Base-by-base conservation (phyloP, 192 early-diverging fungal genomes). In the Coemansia sp. region DNA sequence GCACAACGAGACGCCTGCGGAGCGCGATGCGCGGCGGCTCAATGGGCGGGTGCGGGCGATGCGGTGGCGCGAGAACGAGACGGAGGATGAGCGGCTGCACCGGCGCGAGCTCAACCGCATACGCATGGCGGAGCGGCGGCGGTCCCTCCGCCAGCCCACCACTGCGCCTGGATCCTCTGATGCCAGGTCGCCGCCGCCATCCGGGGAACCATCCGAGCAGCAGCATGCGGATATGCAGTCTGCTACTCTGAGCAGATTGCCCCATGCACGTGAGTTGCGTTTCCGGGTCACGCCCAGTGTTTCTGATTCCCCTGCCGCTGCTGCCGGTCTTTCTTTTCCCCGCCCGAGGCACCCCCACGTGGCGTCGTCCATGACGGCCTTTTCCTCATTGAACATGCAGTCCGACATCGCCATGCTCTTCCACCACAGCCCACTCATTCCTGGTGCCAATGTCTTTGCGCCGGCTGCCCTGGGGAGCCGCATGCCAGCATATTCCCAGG, bases 71-170 rank as follows among this genome's bases (percentile, higher is more conserved):
- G 66, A 60, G 6, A 69, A 65, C 34, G 78, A 80, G 42, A 75
- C 78, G 0, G 62, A 63, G 16, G 63, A 75, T 24, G 78, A 80
- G 53, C 69, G 66, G 8, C 46, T 14, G 1, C 40, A 48, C 2
- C 42, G 78, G 3, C 39, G 59, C 14, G 78, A 75, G 7, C 27
- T 33, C 10, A 80, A 80, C 45, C 54, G 78, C 14, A 5, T 68
- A 3, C 62, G 73, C 24, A 80, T 80, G 78, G 78, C 78, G 0
- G 61, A 64, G 44, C 63, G 62, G 0, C 54, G 68, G 1, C 62
- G 63, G 10, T 46, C 31, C 33, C 33, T 61, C 24, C 24, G 24
- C 24, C 24, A 27, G 24, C 24, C 24, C 24, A 27, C 24, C 24
- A 27, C 24, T 27, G 24, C 24, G 24, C 24, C 24, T 27, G 24